Percentiles rank a stretch among this genome's conserved stretches.
phyloP scores from a whole-genome alignment of 768 basidiomycete genomes.

The Suillus ampliporus region DNA sequence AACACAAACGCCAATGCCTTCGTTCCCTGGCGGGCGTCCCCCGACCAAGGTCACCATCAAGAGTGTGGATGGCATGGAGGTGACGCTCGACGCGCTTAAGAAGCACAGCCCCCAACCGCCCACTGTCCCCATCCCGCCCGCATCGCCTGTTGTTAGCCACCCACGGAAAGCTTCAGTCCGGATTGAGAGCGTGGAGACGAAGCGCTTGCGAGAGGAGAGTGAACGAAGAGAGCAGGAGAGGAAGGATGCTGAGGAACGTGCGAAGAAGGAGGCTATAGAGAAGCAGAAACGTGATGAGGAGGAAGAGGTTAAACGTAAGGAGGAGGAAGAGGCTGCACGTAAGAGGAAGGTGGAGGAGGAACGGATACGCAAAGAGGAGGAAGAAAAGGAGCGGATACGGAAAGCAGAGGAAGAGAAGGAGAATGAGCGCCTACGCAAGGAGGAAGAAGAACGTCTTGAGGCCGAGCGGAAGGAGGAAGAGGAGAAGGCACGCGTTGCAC shows the following conservation, averaged over 20 bases:
- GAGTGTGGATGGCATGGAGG: slow-evolving; percentile 66
- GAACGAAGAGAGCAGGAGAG: slow-evolving; percentile 47
- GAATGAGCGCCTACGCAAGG: slow-evolving; percentile 27
- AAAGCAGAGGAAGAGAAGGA: slow-evolving; percentile 42
- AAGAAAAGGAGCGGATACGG: slow-evolving; percentile 43
- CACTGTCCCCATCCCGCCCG: slow-evolving; percentile 44
- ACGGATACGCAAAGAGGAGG: slow-evolving; percentile 41
- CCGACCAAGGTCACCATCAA: slow-evolving; percentile 61
- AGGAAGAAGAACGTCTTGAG: slow-evolving; percentile 32
- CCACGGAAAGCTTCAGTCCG: slow-evolving; percentile 50
- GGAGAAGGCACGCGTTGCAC: slow-evolving; percentile 48
- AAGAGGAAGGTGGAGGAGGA: slow-evolving; percentile 51
- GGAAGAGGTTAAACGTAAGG: slow-evolving; percentile 45
- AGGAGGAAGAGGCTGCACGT: slow-evolving; percentile 48
- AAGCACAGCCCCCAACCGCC: slow-evolving; percentile 50
- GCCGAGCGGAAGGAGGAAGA: slow-evolving; percentile 42
- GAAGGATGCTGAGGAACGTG: slow-evolving; percentile 44
- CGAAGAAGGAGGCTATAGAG: slow-evolving; percentile 43
- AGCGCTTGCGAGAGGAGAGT: slow-evolving; percentile 52
- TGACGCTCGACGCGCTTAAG: slow-evolving; percentile 61
- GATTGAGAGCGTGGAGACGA: slow-evolving; percentile 68
- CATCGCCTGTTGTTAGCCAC: slow-evolving; percentile 34
- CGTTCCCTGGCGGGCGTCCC: slow-evolving; percentile 56
- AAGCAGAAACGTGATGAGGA: slow-evolving; percentile 43
- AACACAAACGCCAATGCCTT: slow-evolving; percentile 71